Conservation (phyloP, 441 rosid species). For the Populus hybrid region DNA sequence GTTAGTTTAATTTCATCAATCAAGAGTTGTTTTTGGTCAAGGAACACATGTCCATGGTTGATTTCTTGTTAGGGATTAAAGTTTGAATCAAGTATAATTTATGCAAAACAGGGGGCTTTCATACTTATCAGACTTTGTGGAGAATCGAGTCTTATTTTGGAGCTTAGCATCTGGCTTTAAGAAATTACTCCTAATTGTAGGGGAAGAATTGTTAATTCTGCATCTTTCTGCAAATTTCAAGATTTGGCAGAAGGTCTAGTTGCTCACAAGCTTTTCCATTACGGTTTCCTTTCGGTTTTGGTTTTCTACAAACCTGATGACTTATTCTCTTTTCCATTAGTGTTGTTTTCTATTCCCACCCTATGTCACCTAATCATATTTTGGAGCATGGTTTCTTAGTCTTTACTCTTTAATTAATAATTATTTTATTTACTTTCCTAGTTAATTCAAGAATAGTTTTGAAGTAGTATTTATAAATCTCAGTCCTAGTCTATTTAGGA, state of each 20-base stretch:
- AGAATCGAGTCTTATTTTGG: not conserved
- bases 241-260: not conserved
- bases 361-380: not conserved
- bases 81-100: not conserved
- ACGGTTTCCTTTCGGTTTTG: not conserved
- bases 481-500: not conserved
- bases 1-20: not conserved
- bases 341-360: not conserved
- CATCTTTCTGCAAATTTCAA: not conserved
- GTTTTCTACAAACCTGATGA: not conserved
- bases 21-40: not conserved
- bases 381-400: not conserved
- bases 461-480: not conserved
- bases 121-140: not conserved
- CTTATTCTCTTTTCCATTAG: not conserved
- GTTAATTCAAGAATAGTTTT: not conserved
- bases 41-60: not conserved
- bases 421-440: not conserved
- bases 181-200: not conserved
- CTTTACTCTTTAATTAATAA: not conserved
- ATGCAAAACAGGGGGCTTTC: not conserved
- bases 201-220: not conserved
- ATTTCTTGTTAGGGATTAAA: not conserved
- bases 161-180: not conserved
- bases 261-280: not conserved